Percentiles rank a stretch among this genome's conserved stretches.
Evolutionary conservation across 768 basidiomycete species (phyloP).

Genomic region (Tulasnella sp.): DNA sequence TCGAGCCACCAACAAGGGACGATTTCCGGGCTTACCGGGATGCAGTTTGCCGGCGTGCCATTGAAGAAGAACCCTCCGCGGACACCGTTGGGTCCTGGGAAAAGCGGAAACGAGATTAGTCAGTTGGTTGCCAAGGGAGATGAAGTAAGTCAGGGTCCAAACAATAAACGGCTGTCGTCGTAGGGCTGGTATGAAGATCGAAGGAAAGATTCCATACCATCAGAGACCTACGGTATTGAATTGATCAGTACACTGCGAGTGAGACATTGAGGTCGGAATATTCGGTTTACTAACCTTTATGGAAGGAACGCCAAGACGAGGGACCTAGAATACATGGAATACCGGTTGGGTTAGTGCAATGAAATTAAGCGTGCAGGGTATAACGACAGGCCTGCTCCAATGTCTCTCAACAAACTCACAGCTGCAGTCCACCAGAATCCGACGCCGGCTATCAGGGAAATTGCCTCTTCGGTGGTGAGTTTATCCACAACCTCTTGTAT

Average conservation of each 20-base stretch:
- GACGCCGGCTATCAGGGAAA: conserved; percentile 65
- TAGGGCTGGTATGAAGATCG: not conserved
- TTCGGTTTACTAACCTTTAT: conserved; percentile 50
- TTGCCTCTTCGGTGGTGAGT: conserved; percentile 70
- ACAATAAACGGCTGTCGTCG: not conserved
- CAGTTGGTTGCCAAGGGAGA: no score
- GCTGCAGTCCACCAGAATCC: conserved; percentile 39
- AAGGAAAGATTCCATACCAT: not conserved
- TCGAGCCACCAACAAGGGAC: not conserved
- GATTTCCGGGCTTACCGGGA: conserved; percentile 49
- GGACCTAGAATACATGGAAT: conserved; percentile 40
- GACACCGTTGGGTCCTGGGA: conserved; percentile 68
- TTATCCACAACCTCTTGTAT: conserved; percentile 59
- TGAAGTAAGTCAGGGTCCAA: no score
- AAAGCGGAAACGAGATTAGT: no score
- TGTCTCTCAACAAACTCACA: conserved; percentile 33
- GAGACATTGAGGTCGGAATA: conserved; percentile 56
- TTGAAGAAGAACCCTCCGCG: conserved; percentile 21
- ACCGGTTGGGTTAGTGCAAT: not conserved
- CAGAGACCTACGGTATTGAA: not conserved
- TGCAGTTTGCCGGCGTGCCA: conserved; percentile 63
- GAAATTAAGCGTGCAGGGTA: not conserved
- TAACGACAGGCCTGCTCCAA: no score
- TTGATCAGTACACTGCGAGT: not conserved
- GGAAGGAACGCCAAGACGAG: conserved; percentile 65